Percentiles rank a stretch among this genome's conserved stretches.
Conservation (phyloP, 176 grass and related monocot species). For the Hordeum marinum region DNA sequence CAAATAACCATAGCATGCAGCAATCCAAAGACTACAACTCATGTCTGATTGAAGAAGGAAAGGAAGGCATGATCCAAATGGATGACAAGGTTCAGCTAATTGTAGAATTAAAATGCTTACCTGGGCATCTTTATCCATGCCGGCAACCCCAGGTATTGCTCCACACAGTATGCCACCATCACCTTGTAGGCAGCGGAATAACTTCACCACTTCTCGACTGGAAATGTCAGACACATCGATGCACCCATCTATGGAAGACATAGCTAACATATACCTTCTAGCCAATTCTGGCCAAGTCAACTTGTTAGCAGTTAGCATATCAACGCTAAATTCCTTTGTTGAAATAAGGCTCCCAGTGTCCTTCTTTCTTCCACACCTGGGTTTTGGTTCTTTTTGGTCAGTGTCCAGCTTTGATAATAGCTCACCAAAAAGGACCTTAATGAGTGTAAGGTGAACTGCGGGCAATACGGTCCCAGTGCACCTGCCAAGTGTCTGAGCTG, state of each 20-base stretch:
- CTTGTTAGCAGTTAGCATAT: conserved; percentile 74
- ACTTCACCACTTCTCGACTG: conserved; percentile 73
- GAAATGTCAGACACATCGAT: conserved; percentile 84
- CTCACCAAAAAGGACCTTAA: conserved; percentile 81
- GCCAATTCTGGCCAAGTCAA: conserved; percentile 95
- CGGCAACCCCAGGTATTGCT: conserved; percentile 73
- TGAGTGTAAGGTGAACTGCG: conserved; percentile 62
- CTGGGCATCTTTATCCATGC: conserved; percentile 91
- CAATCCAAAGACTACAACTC: no score
- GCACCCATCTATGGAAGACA: conserved; percentile 55
- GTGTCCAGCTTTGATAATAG: conserved; percentile 57
- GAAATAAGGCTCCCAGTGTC: conserved; percentile 51
- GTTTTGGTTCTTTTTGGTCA: conserved; percentile 81
- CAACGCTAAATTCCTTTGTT: conserved; percentile 67
- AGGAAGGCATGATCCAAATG: background rate
- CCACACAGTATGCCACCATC: conserved; percentile 90
- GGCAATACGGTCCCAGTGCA: conserved; percentile 71
- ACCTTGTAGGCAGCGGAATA: conserved; percentile 85
- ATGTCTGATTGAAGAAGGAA: background rate
- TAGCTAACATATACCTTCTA: conserved; percentile 84
- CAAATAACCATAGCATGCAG: background rate
- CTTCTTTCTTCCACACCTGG: conserved; percentile 79
- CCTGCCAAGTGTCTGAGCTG: conserved; percentile 61
- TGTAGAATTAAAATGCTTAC: conserved; percentile 46
- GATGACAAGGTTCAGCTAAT: conserved; percentile 15